These are phyloP conservation scores for Boletus rex-veris DNA, from an alignment of 768 basidiomycete genomes.

Conservation along the genomic window DNA sequence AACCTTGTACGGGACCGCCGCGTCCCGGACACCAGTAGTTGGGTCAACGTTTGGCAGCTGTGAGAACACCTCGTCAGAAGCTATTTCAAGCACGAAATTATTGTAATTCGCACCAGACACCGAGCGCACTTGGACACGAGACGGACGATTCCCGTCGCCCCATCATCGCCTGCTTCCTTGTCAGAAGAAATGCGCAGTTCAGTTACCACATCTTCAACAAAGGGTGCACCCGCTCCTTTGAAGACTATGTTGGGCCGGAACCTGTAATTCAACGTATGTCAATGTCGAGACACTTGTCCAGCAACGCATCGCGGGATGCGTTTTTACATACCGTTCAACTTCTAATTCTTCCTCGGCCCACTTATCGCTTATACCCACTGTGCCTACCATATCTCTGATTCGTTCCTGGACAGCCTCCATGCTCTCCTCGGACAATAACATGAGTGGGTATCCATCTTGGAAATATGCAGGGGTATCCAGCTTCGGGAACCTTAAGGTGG, in stretches of 20 bases:
- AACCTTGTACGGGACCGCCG: slow-evolving; percentile 72
- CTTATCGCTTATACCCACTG: slow-evolving; percentile 44
- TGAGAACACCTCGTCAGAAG: slow-evolving; percentile 8
- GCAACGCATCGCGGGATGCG: neutral
- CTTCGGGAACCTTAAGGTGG: slow-evolving; percentile 55
- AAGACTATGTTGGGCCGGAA: slow-evolving; percentile 78
- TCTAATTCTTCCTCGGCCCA: slow-evolving; percentile 51
- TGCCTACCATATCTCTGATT: slow-evolving; percentile 44
- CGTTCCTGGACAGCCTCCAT: slow-evolving; percentile 48
- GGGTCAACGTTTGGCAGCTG: slow-evolving; percentile 75
- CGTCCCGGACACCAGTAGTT: slow-evolving; percentile 59
- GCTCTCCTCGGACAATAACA: slow-evolving; percentile 67
- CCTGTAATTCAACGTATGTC: slow-evolving; percentile 33
- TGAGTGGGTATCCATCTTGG: slow-evolving; percentile 71
- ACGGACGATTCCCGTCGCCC: slow-evolving; percentile 34
- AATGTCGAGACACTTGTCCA: neutral
- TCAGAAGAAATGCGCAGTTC: slow-evolving; percentile 51
- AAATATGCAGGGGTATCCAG: slow-evolving; percentile 53
- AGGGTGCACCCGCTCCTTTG: slow-evolving; percentile 59
- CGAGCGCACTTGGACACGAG: slow-evolving; percentile 69
- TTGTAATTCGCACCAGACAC: slow-evolving; percentile 55
- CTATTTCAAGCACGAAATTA: neutral
- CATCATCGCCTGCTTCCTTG: slow-evolving; percentile 13
- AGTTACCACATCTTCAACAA: slow-evolving; percentile 69
- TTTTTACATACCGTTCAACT: slow-evolving; percentile 53